Conservation (phyloP, 352 stramenopile species). For the Peronosclerospora sorghi region DNA sequence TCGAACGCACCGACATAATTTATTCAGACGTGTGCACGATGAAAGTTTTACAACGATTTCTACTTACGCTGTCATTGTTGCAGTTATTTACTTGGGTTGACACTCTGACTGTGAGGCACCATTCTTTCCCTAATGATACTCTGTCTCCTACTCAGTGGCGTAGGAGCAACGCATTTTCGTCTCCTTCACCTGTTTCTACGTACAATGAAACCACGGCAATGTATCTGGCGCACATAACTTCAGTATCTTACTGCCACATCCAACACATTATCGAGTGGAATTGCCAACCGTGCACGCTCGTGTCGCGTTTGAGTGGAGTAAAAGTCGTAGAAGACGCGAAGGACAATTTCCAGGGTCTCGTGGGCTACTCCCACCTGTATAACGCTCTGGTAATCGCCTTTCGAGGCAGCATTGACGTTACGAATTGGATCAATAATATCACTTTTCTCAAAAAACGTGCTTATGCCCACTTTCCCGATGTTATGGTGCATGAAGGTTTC, state of each 20-base stretch:
- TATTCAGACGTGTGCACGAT: too few relatives aligned
- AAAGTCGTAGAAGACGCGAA: conserved; percentile 55
- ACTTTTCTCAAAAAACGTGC: conserved; percentile 66
- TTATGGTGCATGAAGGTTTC: conserved; percentile 66
- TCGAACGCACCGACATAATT: too few relatives aligned
- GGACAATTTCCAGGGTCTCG: conserved; percentile 69
- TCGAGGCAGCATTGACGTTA: conserved; percentile 71
- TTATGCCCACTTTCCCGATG: conserved; percentile 48
- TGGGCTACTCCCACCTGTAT: conserved; percentile 50
- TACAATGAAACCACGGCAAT: conserved; percentile 65
- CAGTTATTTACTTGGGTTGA: too few relatives aligned
- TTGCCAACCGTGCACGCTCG: conserved; percentile 55
- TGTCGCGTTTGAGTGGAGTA: conserved; percentile 35
- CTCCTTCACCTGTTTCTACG: too few relatives aligned
- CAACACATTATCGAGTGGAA: conserved; percentile 62
- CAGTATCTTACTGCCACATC: conserved; percentile 62
- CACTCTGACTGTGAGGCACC: too few relatives aligned
- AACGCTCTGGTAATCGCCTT: conserved; percentile 62
- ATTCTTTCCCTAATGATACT: too few relatives aligned
- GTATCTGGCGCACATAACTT: conserved; percentile 69
- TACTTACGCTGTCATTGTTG: too few relatives aligned
- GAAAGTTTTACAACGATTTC: too few relatives aligned
- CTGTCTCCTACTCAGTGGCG: too few relatives aligned
- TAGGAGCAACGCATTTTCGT: too few relatives aligned
- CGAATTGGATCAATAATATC: conserved; percentile 81